phyloP scores from a whole-genome alignment of 164 flowering plant genomes.

The Sedum album region DNA sequence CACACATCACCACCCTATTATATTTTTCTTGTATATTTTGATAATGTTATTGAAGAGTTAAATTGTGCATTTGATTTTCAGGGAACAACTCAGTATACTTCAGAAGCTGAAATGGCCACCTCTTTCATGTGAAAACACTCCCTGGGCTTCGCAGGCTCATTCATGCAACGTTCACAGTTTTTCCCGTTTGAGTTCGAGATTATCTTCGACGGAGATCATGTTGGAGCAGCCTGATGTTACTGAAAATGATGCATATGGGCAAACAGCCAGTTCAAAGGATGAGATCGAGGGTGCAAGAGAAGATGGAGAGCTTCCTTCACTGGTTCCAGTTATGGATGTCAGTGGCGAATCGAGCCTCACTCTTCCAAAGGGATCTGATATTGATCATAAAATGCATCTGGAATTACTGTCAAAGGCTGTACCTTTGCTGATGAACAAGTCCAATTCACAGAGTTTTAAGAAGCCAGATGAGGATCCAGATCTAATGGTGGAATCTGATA shows the following conservation, averaged over 20 bases:
- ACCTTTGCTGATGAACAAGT: slow-evolving; percentile 28
- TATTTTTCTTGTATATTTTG: background rate
- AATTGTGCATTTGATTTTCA: slow-evolving; percentile 21
- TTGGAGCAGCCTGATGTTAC: slow-evolving; percentile 31
- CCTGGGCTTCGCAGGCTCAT: slow-evolving; percentile 71
- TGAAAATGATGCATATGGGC: slow-evolving; percentile 31
- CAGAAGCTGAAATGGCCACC: slow-evolving; percentile 75
- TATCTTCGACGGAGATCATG: slow-evolving; percentile 31
- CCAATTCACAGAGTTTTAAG: slow-evolving; percentile 53
- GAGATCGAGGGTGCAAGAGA: slow-evolving; percentile 55
- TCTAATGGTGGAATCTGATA: slow-evolving; percentile 53
- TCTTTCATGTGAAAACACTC: slow-evolving; percentile 50
- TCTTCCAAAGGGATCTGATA: slow-evolving; percentile 28
- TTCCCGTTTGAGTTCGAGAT: slow-evolving; percentile 28
- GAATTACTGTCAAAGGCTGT: slow-evolving; percentile 61
- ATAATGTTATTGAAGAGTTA: background rate
- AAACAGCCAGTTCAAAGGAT: slow-evolving; percentile 39
- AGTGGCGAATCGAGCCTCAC: slow-evolving; percentile 24
- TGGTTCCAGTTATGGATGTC: slow-evolving; percentile 27
- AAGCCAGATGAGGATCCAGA: slow-evolving; percentile 61
- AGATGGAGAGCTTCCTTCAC: slow-evolving; percentile 93
- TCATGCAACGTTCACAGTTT: slow-evolving; percentile 57
- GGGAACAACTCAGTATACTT: slow-evolving; percentile 84
- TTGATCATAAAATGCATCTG: slow-evolving; percentile 45
- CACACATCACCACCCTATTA: background rate